A percentile compares a stretch with the other conserved stretches of the same genome.
Evolutionary conservation across 2,329 filamentous ascomycete species (phyloP).

Genomic region (Sporothrix inflata): DNA sequence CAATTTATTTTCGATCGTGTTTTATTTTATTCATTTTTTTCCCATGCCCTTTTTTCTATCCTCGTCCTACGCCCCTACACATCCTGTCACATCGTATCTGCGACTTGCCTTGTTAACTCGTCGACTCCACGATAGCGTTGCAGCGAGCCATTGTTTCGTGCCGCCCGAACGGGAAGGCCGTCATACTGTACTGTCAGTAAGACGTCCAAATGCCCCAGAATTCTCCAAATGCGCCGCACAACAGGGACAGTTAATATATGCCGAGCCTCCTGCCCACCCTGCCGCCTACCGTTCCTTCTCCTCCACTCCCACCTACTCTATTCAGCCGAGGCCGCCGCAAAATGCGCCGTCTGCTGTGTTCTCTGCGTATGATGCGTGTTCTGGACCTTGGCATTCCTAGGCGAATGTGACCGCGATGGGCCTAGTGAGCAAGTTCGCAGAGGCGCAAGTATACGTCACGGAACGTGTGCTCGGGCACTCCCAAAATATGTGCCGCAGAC

Average conservation of each 20-base stretch:
- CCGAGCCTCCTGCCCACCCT: constrained; percentile 6
- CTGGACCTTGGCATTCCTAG: neutral
- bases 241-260: neutral
- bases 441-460: neutral
- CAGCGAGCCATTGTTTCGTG: constrained; percentile 2
- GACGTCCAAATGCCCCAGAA: too few species aligned
- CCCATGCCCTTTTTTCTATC: too few species aligned
- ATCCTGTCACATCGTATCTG: neutral
- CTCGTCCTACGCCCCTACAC: neutral
- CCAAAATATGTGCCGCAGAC: neutral
- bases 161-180: constrained; percentile 1
- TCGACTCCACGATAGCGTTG: neutral
- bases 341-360: too few species aligned
- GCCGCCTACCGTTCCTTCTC: neutral
- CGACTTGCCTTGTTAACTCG: neutral
- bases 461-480: neutral
- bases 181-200: too few species aligned
- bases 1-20: neutral
- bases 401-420: neutral
- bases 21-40: neutral
- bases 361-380: too few species aligned
- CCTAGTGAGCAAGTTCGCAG: neutral
- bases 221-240: neutral
- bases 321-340: constrained; percentile 21
- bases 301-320: constrained; percentile 22